A percentile compares a stretch with the other conserved stretches of the same genome.
Evolutionary conservation across 257 asterid genomes (phyloP).

Genomic region (Catharanthus roseus): DNA sequence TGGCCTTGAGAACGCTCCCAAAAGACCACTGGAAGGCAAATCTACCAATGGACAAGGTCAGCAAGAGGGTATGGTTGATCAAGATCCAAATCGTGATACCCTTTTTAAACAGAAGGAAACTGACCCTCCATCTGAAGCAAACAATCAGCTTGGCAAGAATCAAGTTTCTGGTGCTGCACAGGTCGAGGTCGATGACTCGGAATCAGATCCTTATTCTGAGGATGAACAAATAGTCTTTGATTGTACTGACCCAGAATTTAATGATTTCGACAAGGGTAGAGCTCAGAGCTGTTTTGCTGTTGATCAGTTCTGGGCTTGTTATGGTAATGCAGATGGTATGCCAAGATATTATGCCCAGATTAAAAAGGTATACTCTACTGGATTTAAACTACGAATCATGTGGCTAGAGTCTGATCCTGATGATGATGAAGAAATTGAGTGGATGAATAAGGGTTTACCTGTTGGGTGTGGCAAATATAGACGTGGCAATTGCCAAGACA

Average conservation of each 20-base stretch:
- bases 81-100: constrained; percentile 17
- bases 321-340: constrained; percentile 56
- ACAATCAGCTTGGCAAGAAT: constrained; percentile 15
- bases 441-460: constrained; percentile 44
- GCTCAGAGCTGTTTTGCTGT: constrained; percentile 35
- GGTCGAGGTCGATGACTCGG: constrained; percentile 41
- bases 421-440: constrained; percentile 23
- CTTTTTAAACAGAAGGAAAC: constrained; percentile 24
- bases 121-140: constrained; percentile 18
- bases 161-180: constrained; percentile 21
- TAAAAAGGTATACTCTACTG: constrained; percentile 30
- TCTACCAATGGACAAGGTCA: constrained; percentile 20
- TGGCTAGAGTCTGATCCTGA: constrained; percentile 71
- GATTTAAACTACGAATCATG: constrained; percentile 41
- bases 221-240: constrained; percentile 8
- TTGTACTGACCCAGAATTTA: constrained; percentile 64
- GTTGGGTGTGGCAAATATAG: constrained; percentile 63
- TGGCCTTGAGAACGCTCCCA: constrained; percentile 27
- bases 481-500: constrained; percentile 26
- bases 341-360: constrained; percentile 77
- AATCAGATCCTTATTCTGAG: constrained; percentile 20
- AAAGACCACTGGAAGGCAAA: constrained; percentile 31
- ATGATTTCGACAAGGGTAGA: constrained; percentile 56
- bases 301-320: constrained; percentile 81
- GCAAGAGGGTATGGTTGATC: constrained; percentile 23